phyloP scores from a whole-genome alignment of 164 flowering plant genomes.

The Dillenia suffruticosa region DNA sequence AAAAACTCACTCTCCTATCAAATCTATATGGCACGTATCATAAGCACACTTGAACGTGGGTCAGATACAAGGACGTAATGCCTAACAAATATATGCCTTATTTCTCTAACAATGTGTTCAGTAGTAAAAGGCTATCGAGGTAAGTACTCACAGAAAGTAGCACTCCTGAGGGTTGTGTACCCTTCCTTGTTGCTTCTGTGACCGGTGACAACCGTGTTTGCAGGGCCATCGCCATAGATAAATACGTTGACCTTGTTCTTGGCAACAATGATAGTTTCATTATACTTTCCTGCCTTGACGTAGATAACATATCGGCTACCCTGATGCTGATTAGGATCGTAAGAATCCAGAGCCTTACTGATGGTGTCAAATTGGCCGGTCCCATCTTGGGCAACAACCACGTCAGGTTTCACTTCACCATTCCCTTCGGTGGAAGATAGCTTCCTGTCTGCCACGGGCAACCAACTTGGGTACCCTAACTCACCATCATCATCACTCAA shows the following conservation, averaged over 20 bases:
- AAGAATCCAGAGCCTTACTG: conserved; percentile 30
- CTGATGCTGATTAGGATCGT: conserved; percentile 20
- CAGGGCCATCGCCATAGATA: conserved; percentile 54
- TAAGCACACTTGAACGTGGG: too few relatives aligned
- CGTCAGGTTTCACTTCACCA: conserved; percentile 25
- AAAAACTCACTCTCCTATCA: too few relatives aligned
- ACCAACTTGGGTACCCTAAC: conserved; percentile 36
- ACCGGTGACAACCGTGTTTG: conserved; percentile 39
- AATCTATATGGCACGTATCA: too few relatives aligned
- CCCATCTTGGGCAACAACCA: conserved; percentile 60
- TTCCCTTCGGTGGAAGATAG: conserved; percentile 6
- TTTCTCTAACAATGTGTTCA: conserved; percentile 6
- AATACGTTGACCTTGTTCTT: conserved; percentile 19
- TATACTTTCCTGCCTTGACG: conserved; percentile 51
- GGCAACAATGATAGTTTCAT: conserved; percentile 21
- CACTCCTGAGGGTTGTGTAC: conserved; percentile 21
- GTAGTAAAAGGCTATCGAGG: background rate
- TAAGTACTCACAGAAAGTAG: conserved; percentile 31
- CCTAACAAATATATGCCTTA: conserved; percentile 4
- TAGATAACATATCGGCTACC: conserved; percentile 30
- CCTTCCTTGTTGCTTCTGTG: conserved; percentile 18
- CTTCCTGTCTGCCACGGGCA: conserved; percentile 26
- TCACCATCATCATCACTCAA: background rate
- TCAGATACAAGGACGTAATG: background rate
- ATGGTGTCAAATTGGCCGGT: conserved; percentile 48